A percentile compares a stretch with the other conserved stretches of the same genome.
phyloP scores from a whole-genome alignment of 2,329 filamentous ascomycete species.

The Fusarium chlamydosporum region DNA sequence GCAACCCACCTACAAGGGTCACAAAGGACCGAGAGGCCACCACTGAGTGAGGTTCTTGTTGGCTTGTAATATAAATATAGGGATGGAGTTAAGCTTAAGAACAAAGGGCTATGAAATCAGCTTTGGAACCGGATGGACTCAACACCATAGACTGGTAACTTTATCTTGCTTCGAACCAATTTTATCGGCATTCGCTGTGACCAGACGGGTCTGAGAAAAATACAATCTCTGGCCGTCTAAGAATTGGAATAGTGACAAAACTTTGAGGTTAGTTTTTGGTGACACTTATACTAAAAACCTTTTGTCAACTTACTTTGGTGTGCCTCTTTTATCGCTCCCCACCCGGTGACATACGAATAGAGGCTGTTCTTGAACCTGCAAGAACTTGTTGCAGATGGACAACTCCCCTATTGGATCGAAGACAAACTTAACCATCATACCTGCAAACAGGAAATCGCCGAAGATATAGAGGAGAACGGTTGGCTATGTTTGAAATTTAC shows the following conservation, averaged over 20 bases:
- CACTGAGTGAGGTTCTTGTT: neutral
- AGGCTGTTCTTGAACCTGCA: neutral
- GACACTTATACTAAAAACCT: too few relatives aligned
- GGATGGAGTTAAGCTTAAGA: conserved; percentile 1
- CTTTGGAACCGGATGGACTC: neutral
- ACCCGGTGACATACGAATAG: too few relatives aligned
- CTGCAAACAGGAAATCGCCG: neutral
- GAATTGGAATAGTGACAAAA: too few relatives aligned
- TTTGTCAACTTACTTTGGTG: too few relatives aligned
- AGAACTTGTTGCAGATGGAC: neutral
- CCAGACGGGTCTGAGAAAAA: neutral
- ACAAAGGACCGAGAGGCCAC: neutral
- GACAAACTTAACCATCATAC: neutral
- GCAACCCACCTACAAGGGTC: too few relatives aligned
- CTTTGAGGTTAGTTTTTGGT: too few relatives aligned
- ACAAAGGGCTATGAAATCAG: neutral
- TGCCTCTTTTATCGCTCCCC: too few relatives aligned
- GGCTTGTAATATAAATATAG: conserved; percentile 5
- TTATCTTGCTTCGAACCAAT: neutral
- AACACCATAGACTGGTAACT: neutral
- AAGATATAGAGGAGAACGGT: neutral
- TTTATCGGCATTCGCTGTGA: neutral
- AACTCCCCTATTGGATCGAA: neutral
- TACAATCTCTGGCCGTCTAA: too few relatives aligned
- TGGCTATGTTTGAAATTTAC: neutral